These are phyloP conservation scores for Gillenia trifoliata DNA, from an alignment of 306 rosid species.

Conservation along the genomic window DNA sequence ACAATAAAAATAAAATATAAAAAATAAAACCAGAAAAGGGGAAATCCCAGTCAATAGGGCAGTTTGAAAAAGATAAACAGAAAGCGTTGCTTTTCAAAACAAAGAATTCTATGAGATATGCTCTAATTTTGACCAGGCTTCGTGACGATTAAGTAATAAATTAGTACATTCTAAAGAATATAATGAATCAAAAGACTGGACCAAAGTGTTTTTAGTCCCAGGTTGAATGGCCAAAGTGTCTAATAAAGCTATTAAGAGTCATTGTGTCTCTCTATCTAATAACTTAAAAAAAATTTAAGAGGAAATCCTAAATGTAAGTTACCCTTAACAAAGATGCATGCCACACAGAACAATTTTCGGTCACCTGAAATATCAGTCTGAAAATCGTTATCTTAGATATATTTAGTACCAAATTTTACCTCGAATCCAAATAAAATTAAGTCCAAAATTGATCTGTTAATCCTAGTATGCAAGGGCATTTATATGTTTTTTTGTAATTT, in stretches of 20 bases:
- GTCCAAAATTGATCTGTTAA: no score
- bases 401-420: no score
- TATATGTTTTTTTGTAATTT: neutral
- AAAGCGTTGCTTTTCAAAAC: neutral
- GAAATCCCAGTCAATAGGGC: neutral
- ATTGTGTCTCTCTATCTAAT: no score
- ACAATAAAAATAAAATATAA: no score
- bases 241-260: no score
- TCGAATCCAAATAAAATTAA: no score
- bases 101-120: neutral
- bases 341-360: neutral
- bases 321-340: no score
- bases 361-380: neutral
- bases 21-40: neutral
- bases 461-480: neutral
- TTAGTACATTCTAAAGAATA: no score
- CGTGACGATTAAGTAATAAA: neutral
- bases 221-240: neutral
- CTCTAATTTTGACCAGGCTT: neutral
- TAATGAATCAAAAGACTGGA: no score
- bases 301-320: no score
- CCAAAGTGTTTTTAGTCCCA: neutral
- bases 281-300: no score
- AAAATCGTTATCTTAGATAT: neutral
- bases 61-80: neutral